Conservation (phyloP, 2,329 filamentous ascomycete genomes). For the Rugonectria rugulosa region DNA sequence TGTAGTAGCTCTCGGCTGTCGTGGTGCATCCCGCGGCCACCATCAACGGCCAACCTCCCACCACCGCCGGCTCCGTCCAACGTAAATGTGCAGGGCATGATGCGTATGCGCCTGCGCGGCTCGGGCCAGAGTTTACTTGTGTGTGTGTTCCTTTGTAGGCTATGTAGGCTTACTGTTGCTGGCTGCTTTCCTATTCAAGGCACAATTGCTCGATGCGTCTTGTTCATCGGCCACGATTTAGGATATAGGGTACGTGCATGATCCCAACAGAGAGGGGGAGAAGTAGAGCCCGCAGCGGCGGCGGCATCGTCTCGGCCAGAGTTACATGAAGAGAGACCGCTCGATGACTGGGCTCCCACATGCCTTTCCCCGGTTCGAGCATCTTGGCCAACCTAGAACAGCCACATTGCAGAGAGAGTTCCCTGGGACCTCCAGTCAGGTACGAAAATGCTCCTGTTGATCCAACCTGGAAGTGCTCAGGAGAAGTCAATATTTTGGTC, state of each 20-base stretch:
- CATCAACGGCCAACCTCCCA: constrained; percentile 26
- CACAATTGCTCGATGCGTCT: neutral
- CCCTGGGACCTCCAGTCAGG: no score
- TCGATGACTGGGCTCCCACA: no score
- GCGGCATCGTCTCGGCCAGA: neutral
- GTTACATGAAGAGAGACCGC: neutral
- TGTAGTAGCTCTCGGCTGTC: constrained; percentile 18
- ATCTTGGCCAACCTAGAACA: no score
- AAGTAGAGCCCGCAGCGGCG: neutral
- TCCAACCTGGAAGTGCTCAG: no score
- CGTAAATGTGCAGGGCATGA: constrained; percentile 22
- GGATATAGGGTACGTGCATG: constrained; percentile 9
- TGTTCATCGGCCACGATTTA: neutral
- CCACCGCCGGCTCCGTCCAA: constrained; percentile 29
- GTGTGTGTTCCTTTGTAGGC: no score
- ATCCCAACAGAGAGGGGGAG: neutral
- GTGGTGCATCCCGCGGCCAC: constrained; percentile 25
- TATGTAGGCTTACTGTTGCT: neutral
- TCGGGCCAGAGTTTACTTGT: constrained; percentile 27
- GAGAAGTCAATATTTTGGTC: constrained; percentile 1
- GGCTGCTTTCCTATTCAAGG: constrained; percentile 12
- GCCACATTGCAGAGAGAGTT: no score
- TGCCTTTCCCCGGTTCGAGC: no score
- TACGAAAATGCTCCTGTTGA: no score
- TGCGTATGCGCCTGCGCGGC: constrained; percentile 30